Percentiles rank a stretch among this genome's conserved stretches.
phyloP scores from a whole-genome alignment of 768 basidiomycete species.

The Artomyces pyxidatus region DNA sequence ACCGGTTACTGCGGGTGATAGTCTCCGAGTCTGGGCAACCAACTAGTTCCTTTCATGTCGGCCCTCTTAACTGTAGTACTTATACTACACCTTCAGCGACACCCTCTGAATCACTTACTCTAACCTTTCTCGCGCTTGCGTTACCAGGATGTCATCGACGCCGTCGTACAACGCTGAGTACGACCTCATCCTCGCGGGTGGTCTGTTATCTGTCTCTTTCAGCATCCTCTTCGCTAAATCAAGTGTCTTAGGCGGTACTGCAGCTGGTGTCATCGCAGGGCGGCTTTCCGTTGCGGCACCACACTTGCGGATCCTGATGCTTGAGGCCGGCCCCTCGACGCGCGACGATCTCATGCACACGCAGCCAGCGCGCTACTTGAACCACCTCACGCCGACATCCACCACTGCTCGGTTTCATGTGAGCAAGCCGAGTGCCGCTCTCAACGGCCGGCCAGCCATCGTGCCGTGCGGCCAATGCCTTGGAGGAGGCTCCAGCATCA shows the following conservation, averaged over 20 bases:
- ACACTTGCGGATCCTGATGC: constrained; percentile 45
- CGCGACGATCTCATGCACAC: constrained; percentile 36
- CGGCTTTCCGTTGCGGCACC: constrained; percentile 48
- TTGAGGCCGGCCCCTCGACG: constrained; percentile 52
- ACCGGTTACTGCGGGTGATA: no score
- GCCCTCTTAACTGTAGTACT: no score
- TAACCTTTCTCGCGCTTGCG: no score
- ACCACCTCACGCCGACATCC: constrained; percentile 30
- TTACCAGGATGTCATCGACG: no score
- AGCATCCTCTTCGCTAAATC: not conserved
- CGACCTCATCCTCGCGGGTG: constrained; percentile 17
- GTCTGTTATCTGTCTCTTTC: not conserved
- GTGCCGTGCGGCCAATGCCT: constrained; percentile 42
- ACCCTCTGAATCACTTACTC: no score
- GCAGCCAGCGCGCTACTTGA: constrained; percentile 45
- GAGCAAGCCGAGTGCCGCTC: constrained; percentile 31
- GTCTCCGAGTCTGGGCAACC: no score
- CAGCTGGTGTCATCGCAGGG: constrained; percentile 51
- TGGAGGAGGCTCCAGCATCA: constrained; percentile 57
- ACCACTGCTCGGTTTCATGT: constrained; percentile 37
- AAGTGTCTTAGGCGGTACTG: constrained; percentile 28
- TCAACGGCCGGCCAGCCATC: constrained; percentile 36
- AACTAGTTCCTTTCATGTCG: no score
- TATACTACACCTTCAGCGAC: no score
- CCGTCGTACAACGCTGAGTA: no score